Conservation (phyloP, 2,329 filamentous ascomycete genomes). For the Colletotrichum sp. region DNA sequence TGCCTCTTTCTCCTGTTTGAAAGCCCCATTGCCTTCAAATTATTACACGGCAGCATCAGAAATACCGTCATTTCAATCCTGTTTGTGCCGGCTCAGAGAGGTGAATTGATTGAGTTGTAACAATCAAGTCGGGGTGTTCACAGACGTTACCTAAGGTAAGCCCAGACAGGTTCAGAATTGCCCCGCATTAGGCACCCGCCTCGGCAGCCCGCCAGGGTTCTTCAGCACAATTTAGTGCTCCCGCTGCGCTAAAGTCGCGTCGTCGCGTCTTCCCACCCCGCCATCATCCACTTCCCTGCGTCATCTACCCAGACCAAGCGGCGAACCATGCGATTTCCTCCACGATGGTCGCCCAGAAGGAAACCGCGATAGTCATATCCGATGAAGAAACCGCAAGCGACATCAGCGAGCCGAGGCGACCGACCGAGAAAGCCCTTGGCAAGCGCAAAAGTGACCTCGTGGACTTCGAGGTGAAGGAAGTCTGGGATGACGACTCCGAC, state of each 20-base stretch:
- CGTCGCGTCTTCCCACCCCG: not conserved
- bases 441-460: slow-evolving; percentile 43
- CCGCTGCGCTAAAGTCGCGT: not conserved
- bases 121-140: not conserved
- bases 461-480: slow-evolving; percentile 48
- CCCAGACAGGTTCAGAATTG: not conserved
- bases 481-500: slow-evolving; percentile 66
- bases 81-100: no score
- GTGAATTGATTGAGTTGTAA: no score
- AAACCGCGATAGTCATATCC: not conserved
- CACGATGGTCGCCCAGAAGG: not conserved
- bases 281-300: not conserved
- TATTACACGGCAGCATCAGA: no score
- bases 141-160: no score
- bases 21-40: no score
- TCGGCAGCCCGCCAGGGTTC: not conserved
- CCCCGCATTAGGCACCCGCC: not conserved
- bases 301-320: not conserved
- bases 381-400: slow-evolving; percentile 2
- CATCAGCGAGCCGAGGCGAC: not conserved
- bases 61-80: no score
- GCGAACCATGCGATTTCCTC: not conserved
- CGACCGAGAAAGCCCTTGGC: slow-evolving; percentile 13
- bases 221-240: not conserved
- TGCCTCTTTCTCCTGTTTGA: fast-evolving